Conservation (phyloP, 2,329 filamentous ascomycete species). For the Botrytis medusae region DNA sequence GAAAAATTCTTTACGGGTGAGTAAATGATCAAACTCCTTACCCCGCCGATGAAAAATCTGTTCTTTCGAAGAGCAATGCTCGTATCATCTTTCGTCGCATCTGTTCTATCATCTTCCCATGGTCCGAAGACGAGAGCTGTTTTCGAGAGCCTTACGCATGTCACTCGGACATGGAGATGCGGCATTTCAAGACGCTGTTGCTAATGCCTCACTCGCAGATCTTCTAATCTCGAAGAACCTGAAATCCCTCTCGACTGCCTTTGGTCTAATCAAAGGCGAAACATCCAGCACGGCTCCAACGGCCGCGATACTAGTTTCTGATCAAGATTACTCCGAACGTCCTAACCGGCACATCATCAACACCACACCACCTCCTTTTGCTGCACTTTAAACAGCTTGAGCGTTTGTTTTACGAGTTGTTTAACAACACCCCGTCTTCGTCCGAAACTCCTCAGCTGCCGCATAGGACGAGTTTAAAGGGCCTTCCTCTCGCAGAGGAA, state of each 20-base stretch:
- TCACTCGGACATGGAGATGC: not conserved
- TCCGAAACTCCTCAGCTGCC: conserved; percentile 83
- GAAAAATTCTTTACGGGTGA: not conserved
- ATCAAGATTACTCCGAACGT: conserved; percentile 69
- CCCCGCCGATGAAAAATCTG: conserved; percentile 7
- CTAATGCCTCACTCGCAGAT: conserved; percentile 18
- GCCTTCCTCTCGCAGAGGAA: conserved; percentile 99
- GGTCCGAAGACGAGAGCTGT: not conserved
- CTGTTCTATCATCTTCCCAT: not conserved
- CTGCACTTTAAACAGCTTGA: conserved; percentile 54
- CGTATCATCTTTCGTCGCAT: not conserved
- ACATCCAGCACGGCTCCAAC: conserved; percentile 58
- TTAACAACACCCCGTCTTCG: conserved; percentile 53
- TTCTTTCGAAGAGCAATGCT: not conserved
- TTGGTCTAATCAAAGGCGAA: conserved; percentile 67
- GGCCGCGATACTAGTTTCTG: conserved; percentile 62
- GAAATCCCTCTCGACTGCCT: conserved; percentile 48
- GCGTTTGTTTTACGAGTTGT: conserved; percentile 50
- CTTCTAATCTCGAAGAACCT: conserved; percentile 9
- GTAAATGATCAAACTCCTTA: not conserved
- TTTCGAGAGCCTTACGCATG: not conserved
- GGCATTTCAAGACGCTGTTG: conserved; percentile 16
- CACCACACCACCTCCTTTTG: conserved; percentile 58
- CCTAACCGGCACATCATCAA: conserved; percentile 67
- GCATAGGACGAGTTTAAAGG: conserved; percentile 97